These are phyloP conservation scores for Magnolia changhungtana DNA, from an alignment of 164 flowering plant species.

Conservation along the genomic window DNA sequence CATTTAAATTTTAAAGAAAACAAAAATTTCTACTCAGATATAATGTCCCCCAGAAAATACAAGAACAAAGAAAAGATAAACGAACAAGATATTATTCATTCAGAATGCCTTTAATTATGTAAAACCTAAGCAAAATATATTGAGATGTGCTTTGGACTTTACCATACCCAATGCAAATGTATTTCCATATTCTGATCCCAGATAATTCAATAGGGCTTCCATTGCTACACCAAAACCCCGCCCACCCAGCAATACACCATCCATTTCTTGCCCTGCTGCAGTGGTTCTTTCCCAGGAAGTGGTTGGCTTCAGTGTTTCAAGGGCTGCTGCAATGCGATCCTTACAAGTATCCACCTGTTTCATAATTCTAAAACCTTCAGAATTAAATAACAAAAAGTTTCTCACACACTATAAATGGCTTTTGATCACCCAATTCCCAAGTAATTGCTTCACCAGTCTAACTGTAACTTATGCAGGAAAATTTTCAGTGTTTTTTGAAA, in stretches of 20 bases:
- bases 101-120: background rate
- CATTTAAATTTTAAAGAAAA: constrained; percentile 4
- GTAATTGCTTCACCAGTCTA: background rate
- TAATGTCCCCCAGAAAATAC: constrained; percentile 2
- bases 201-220: constrained; percentile 83
- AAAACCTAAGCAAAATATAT: constrained; percentile 4
- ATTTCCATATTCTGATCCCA: constrained; percentile 95
- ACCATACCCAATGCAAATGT: constrained; percentile 85
- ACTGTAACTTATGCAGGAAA: background rate
- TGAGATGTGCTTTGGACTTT: constrained; percentile 4
- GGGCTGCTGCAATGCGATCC: constrained; percentile 84
- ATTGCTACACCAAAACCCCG: constrained; percentile 95
- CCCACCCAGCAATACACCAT: constrained; percentile 87
- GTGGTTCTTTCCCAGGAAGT: constrained; percentile 89
- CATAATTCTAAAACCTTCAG: constrained; percentile 5
- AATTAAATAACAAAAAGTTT: background rate
- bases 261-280: constrained; percentile 75
- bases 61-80: constrained; percentile 1
- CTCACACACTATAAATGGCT: background rate
- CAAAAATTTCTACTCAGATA: constrained; percentile 7
- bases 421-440: background rate
- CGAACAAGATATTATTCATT: background rate
- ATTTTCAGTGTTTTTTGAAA: background rate
- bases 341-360: constrained; percentile 92
- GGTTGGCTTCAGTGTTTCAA: constrained; percentile 89